Evolutionary conservation across 2,329 filamentous ascomycete genomes (phyloP).

Genomic region (Penicillium freii): DNA sequence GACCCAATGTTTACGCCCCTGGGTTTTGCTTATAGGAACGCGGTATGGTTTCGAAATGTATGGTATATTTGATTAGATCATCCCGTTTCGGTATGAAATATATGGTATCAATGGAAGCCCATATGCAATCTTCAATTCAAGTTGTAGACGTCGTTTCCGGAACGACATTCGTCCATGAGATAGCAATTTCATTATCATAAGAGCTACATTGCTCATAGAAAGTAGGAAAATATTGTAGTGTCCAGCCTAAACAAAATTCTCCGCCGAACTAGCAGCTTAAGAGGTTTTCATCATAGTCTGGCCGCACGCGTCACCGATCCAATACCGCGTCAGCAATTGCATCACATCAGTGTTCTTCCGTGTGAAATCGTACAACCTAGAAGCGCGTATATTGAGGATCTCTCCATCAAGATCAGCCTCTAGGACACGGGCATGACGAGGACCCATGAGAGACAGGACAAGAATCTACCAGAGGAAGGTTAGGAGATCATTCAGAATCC

Average conservation of each 20-base stretch:
- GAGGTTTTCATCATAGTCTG: neutral
- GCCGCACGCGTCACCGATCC: neutral
- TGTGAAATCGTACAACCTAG: neutral
- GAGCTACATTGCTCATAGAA: neutral
- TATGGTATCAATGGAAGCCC: no score
- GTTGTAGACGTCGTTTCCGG: neutral
- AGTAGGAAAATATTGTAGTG: neutral
- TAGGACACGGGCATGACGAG: neutral
- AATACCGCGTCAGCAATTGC: neutral
- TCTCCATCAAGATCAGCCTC: neutral
- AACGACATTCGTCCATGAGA: neutral
- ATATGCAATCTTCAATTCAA: neutral
- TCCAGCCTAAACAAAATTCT: neutral
- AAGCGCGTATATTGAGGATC: neutral
- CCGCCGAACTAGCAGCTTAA: neutral
- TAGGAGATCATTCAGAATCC: neutral
- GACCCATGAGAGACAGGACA: neutral
- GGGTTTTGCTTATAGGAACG: no score
- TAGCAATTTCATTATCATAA: neutral
- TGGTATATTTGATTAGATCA: no score
- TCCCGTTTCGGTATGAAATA: no score
- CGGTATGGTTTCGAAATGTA: no score
- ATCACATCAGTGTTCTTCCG: neutral
- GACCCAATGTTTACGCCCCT: no score
- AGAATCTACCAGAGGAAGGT: neutral